Percentiles rank a stretch among this genome's conserved stretches.
Evolutionary conservation across 1,284 basidiomycete species (phyloP).

Genomic region (Bondarzewia mesenterica): DNA sequence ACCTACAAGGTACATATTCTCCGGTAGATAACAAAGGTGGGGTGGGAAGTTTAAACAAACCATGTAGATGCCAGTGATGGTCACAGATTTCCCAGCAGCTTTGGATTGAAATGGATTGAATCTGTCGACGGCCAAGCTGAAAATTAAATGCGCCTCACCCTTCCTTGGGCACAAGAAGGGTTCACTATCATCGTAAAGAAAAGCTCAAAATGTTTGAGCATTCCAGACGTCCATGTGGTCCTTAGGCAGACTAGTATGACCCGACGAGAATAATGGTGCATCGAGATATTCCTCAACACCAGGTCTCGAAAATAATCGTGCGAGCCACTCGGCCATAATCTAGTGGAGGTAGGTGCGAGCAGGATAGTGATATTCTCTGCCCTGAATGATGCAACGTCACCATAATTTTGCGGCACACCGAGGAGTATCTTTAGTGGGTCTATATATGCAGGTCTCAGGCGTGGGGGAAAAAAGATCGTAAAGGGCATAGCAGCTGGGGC

Average conservation of each 20-base stretch:
- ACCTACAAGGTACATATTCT: conserved; percentile 23
- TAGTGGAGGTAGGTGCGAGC: background rate
- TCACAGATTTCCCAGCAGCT: conserved; percentile 1
- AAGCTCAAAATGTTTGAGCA: background rate
- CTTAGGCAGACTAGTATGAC: background rate
- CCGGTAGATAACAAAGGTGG: conserved; percentile 16
- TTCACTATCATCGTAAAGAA: background rate
- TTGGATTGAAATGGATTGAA: conserved; percentile 12
- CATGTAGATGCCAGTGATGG: conserved; percentile 14
- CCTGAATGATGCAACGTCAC: background rate
- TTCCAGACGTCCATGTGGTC: background rate
- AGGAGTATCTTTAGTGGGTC: background rate
- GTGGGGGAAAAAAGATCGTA: background rate
- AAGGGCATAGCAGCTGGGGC: background rate
- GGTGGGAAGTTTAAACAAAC: conserved; percentile 21
- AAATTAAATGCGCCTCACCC: conserved; percentile 7
- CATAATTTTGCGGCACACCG: background rate
- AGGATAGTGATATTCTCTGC: background rate
- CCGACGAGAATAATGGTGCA: background rate
- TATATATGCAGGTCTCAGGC: background rate
- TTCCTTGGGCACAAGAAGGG: background rate
- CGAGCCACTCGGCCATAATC: background rate
- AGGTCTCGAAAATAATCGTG: background rate
- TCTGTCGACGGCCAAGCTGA: conserved; percentile 14
- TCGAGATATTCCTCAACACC: background rate